Conservation (phyloP, 2,329 filamentous ascomycete genomes). For the Aspergillus aculeatinus region DNA sequence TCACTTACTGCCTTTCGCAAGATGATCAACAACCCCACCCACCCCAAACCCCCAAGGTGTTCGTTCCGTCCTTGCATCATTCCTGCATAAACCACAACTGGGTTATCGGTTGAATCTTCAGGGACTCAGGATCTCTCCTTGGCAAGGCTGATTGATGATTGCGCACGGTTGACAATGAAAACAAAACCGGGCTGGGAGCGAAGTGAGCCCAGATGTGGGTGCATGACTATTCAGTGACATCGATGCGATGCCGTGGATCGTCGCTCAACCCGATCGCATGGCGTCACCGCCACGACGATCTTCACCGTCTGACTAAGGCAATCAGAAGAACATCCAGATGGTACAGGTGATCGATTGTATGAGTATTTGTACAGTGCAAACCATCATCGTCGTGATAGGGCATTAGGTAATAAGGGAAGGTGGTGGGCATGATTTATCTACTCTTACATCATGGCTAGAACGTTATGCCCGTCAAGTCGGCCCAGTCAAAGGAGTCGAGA, state of each 20-base stretch:
- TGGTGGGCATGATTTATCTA: background rate
- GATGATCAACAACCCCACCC: background rate
- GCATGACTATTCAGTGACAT: background rate
- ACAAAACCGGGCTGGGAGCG: background rate
- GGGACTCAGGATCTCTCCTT: background rate
- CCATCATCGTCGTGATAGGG: background rate
- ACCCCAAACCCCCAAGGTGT: background rate
- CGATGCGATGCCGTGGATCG: background rate
- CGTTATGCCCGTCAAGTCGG: slow-evolving; percentile 31
- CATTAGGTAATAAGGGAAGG: background rate
- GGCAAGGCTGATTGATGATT: background rate
- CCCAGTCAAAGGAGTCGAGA: slow-evolving; percentile 37
- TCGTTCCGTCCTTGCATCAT: background rate
- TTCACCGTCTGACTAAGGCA: background rate
- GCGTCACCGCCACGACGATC: background rate
- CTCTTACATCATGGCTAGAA: slow-evolving; percentile 18
- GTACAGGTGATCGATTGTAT: background rate
- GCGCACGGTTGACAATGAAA: background rate
- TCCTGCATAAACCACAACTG: background rate
- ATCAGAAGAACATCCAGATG: background rate
- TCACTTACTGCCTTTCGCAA: background rate
- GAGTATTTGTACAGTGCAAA: background rate
- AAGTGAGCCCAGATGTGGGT: background rate
- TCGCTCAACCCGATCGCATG: background rate
- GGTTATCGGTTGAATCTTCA: background rate